Base-by-base conservation (phyloP, 169 alveolate genomes). In the Besnoitia besnoiti region DNA sequence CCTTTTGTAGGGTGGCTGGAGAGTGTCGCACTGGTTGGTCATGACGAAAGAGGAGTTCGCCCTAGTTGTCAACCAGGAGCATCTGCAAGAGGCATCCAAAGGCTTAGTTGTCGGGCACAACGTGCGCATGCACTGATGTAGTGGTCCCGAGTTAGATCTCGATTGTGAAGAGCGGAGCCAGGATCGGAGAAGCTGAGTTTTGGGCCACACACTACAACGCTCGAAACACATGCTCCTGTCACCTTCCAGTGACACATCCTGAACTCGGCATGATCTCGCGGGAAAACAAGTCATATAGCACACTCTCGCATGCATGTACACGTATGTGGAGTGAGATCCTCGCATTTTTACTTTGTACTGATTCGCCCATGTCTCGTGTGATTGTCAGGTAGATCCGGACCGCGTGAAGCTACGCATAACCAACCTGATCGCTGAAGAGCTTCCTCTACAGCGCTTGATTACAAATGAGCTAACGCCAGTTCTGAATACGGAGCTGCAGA, bases 1-100 rank as follows among this genome's bases (percentile, higher is more conserved):
- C n/a, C n/a, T n/a, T n/a, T n/a, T n/a, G n/a, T 39, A 77, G 87
- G 87, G 87, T 8, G 87, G 87, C 35, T 77, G 87, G 87, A 39
- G 87, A 21, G 87, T 77, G 39, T 12, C 87, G 37, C 87, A 42
- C 87, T 77, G 87, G 87, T 39, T 77, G 87, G 30, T 77, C 59
- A 40, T 77, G 59, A 77, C 37, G 8, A 40, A 40, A 21, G 61
- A 77, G 47, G 87, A 77, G 39, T 77, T 77, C 87, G 59, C 40
- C 40, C n/a, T 77, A 16, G 47, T 39, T 30, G 87, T 77, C 62
- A 40, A 37, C 59, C 21, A 30, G 59, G 87, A 77, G 12, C 87
- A 77, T 30, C 61, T 4, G n/a, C 33, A 77, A 4, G 87, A 77
- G 59, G 59, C 87, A 1, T 40, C 87, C 24, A 21, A 59, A 21